These are phyloP conservation scores for Auriscalpium orientale DNA, from an alignment of 768 basidiomycete species.

Conservation along the genomic window DNA sequence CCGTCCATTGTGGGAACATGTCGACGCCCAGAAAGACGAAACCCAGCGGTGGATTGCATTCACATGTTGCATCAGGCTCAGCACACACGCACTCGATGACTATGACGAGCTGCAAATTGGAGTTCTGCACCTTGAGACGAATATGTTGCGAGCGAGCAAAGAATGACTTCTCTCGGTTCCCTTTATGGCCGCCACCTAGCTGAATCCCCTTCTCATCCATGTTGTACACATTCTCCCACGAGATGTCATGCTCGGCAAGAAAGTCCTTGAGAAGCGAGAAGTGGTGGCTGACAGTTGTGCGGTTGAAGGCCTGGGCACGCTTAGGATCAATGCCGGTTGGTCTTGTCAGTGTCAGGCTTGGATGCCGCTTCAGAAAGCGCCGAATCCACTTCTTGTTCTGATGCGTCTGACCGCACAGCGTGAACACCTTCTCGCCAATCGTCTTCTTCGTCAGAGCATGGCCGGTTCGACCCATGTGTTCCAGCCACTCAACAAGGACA, in stretches of 20 bases:
- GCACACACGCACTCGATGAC: too few species aligned
- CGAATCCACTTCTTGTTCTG: not conserved
- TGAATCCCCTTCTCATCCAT: not conserved
- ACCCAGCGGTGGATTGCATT: too few species aligned
- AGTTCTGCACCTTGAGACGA: too few species aligned
- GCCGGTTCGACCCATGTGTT: not conserved
- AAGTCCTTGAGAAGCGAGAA: not conserved
- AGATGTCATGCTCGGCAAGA: not conserved
- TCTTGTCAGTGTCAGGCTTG: constrained; percentile 17
- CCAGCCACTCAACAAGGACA: not conserved
- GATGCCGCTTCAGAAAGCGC: not conserved
- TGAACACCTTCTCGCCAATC: not conserved
- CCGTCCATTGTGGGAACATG: too few species aligned
- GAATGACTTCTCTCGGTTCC: too few species aligned
- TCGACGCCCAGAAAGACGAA: too few species aligned
- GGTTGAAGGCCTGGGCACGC: constrained; percentile 27
- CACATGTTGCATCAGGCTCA: too few species aligned
- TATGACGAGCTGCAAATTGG: too few species aligned
- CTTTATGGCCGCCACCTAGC: too few species aligned
- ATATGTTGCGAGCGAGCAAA: too few species aligned
- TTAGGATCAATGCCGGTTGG: constrained; percentile 28
- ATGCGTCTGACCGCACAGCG: not conserved
- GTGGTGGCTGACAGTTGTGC: constrained; percentile 4
- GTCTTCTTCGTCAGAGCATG: not conserved
- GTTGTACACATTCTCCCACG: not conserved